A percentile compares a stretch with the other conserved stretches of the same genome.
phyloP scores from a whole-genome alignment of 176 grass and related monocot genomes.

The Avena eriantha region DNA sequence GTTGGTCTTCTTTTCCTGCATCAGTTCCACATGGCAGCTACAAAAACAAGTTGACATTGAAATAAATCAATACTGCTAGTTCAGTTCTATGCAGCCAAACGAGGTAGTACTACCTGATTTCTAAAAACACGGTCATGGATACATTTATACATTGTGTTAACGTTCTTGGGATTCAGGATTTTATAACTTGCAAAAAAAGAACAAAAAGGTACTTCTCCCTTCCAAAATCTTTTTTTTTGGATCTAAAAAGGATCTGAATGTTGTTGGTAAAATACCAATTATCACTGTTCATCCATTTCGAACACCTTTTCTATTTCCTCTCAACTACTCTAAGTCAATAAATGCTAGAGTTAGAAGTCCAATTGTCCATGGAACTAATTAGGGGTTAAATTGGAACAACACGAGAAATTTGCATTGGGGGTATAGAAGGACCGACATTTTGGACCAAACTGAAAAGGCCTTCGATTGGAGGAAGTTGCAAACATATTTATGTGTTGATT shows the following conservation, averaged over 20 bases:
- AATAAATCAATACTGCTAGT: background rate
- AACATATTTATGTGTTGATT: background rate
- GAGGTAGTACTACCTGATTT: background rate
- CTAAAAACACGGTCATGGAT: too few species aligned
- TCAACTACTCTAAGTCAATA: background rate
- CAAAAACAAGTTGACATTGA: background rate
- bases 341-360: background rate
- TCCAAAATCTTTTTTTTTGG: background rate
- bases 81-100: background rate
- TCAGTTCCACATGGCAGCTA: background rate
- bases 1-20: background rate
- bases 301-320: background rate
- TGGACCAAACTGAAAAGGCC: background rate
- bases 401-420: background rate
- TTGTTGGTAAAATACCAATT: background rate
- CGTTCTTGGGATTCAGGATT: background rate
- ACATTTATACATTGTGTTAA: background rate
- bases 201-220: background rate
- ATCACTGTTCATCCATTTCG: background rate
- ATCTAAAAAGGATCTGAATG: too few species aligned
- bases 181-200: conserved; percentile 2
- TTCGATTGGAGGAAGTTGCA: background rate
- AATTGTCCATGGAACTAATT: background rate
- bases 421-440: background rate
- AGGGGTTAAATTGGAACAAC: background rate